Evolutionary conservation across 768 basidiomycete species (phyloP).

Genomic region (Candolleomyces efflorescens): DNA sequence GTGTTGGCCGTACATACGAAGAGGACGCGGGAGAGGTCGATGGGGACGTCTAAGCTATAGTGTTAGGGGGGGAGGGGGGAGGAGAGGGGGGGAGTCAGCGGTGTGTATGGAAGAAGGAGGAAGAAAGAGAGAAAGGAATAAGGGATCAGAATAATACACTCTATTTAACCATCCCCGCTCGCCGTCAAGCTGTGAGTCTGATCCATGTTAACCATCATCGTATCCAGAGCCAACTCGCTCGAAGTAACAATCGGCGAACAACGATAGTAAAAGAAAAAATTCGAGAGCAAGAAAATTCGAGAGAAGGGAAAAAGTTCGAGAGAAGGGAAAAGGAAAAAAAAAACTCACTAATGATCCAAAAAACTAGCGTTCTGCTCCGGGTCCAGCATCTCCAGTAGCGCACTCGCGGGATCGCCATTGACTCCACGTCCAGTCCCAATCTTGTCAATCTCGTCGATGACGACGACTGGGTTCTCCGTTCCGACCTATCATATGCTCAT

Average conservation of each 20-base stretch:
- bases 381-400: slow-evolving; percentile 88
- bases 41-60: slow-evolving; percentile 88
- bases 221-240: no score
- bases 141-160: no score
- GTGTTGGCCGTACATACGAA: slow-evolving; percentile 98
- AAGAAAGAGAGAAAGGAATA: no score
- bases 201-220: no score
- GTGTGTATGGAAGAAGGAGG: no score
- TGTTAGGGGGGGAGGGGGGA: no score
- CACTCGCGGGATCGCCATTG: slow-evolving; percentile 91
- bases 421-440: slow-evolving; percentile 69
- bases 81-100: neutral
- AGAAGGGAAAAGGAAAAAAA: neutral
- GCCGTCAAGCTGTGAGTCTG: no score
- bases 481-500: slow-evolving; percentile 55
- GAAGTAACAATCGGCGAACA: neutral
- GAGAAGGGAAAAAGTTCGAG: slow-evolving; percentile 6
- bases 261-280: slow-evolving; percentile 5
- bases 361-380: slow-evolving; percentile 95
- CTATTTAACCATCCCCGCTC: no score
- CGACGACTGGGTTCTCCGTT: slow-evolving; percentile 89
- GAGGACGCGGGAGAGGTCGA: slow-evolving; percentile 92
- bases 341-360: slow-evolving; percentile 87
- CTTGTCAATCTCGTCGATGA: slow-evolving; percentile 97
- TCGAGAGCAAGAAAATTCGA: neutral